Conservation (phyloP, 306 rosid species). For the Fagus sylvatica region DNA sequence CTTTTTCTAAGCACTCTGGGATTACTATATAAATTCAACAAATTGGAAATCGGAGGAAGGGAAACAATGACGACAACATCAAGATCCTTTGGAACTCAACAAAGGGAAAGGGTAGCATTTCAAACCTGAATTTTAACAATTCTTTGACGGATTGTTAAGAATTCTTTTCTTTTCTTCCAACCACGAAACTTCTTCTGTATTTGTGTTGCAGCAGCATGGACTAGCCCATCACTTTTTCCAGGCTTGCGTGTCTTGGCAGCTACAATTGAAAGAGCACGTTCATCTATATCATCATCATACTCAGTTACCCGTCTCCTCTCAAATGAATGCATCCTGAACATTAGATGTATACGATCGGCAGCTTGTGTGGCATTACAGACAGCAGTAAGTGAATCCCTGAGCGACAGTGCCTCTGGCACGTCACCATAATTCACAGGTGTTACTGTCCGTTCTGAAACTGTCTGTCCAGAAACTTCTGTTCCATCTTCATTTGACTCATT, state of each 20-base stretch:
- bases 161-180: conserved; percentile 88
- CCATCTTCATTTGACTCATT: conserved; percentile 50
- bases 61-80: neutral
- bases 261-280: conserved; percentile 52
- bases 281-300: conserved; percentile 48
- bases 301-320: conserved; percentile 60
- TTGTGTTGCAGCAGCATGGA: conserved; percentile 62
- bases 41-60: neutral
- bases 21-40: neutral
- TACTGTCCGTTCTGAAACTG: conserved; percentile 65
- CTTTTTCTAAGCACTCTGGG: neutral
- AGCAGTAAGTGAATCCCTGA: conserved; percentile 85
- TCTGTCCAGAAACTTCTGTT: conserved; percentile 47
- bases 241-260: conserved; percentile 51
- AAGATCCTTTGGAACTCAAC: conserved; percentile 1
- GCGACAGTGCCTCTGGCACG: conserved; percentile 56
- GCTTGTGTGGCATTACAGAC: conserved; percentile 85
- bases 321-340: conserved; percentile 79
- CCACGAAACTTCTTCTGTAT: conserved; percentile 94
- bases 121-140: conserved; percentile 91
- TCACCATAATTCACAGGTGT: conserved; percentile 57
- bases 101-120: conserved; percentile 16
- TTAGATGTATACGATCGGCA: conserved; percentile 75
- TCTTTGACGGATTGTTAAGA: conserved; percentile 79
- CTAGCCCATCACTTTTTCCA: conserved; percentile 47